Evolutionary conservation across 768 basidiomycete genomes (phyloP).

Genomic region (Calocybe indica): DNA sequence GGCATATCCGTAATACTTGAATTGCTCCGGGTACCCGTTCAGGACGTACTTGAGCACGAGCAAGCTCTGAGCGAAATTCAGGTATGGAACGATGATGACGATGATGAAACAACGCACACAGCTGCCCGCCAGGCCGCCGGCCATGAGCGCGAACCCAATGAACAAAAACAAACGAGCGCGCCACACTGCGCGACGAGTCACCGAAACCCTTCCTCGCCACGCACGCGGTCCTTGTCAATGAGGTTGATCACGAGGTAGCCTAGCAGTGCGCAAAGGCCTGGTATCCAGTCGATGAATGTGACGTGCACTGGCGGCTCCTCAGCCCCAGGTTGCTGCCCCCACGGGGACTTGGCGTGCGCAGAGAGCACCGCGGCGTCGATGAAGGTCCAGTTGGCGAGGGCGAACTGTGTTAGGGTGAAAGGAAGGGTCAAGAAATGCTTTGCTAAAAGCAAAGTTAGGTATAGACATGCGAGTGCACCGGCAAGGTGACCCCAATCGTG

Average conservation of each 20-base stretch:
- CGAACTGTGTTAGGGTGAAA: constrained; percentile 62
- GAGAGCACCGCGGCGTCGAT: constrained; percentile 90
- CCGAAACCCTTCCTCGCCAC: constrained; percentile 76
- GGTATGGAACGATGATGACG: neutral
- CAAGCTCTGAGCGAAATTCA: constrained; percentile 62
- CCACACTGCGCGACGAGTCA: constrained; percentile 84
- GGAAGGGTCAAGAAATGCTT: neutral
- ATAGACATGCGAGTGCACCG: constrained; percentile 77
- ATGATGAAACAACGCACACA: constrained; percentile 56
- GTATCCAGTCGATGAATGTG: constrained; percentile 93
- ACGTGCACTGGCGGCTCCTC: constrained; percentile 56
- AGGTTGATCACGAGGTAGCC: constrained; percentile 91
- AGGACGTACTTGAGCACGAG: constrained; percentile 89
- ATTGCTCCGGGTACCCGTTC: constrained; percentile 63
- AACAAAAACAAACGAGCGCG: constrained; percentile 87
- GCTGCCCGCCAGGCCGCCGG: constrained; percentile 95
- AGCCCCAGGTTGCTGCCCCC: constrained; percentile 47
- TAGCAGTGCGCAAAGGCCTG: constrained; percentile 86
- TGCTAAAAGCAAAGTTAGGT: constrained; percentile 4
- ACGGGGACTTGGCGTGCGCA: constrained; percentile 74
- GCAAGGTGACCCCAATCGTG: constrained; percentile 87
- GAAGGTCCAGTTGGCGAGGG: constrained; percentile 92
- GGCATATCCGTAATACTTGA: constrained; percentile 88
- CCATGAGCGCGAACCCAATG: constrained; percentile 95
- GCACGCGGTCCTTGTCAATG: constrained; percentile 89